A percentile compares a stretch with the other conserved stretches of the same genome.
Conservation (phyloP, 495 filamentous ascomycete genomes). For the Hypoxylon crocopeplum region DNA sequence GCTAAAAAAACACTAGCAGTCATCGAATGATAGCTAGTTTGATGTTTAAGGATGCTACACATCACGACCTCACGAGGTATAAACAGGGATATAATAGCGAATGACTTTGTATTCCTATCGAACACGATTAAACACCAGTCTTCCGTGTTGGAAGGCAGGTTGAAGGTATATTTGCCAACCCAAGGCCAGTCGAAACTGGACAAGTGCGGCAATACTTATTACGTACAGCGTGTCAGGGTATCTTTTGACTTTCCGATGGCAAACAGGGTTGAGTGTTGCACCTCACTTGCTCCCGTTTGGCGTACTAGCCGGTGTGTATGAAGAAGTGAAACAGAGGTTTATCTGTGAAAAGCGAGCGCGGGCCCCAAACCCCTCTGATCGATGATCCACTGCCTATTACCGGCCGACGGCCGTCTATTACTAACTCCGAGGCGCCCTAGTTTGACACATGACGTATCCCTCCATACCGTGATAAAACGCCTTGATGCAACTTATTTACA, state of each 20-base stretch:
- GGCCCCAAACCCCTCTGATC: conserved; percentile 23
- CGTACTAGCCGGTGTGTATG: conserved; percentile 27
- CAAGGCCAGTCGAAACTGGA: conserved; percentile 22
- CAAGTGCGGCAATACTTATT: conserved; percentile 30
- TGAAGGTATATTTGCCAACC: conserved; percentile 19
- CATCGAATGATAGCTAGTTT: no score
- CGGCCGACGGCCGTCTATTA: conserved; percentile 30
- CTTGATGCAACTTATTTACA: conserved; percentile 32
- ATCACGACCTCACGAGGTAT: no score
- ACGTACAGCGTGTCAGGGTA: conserved; percentile 36
- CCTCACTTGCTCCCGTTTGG: conserved; percentile 26
- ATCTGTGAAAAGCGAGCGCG: conserved; percentile 39
- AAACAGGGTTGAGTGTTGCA: conserved; percentile 25
- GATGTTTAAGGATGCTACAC: no score
- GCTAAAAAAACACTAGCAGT: no score
- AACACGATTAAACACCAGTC: conserved; percentile 34
- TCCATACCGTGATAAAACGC: conserved; percentile 36
- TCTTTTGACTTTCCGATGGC: conserved; percentile 33
- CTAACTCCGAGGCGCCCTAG: conserved; percentile 41
- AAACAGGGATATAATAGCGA: no score
- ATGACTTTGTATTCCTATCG: conserved; percentile 34
- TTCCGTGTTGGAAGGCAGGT: conserved; percentile 12
- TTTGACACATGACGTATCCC: conserved; percentile 33
- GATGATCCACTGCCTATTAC: conserved; percentile 27
- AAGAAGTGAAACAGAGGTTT: conserved; percentile 44